These are phyloP conservation scores for Nakazawaea siamensis DNA, from an alignment of 805 yeast genomes.

Conservation along the genomic window DNA sequence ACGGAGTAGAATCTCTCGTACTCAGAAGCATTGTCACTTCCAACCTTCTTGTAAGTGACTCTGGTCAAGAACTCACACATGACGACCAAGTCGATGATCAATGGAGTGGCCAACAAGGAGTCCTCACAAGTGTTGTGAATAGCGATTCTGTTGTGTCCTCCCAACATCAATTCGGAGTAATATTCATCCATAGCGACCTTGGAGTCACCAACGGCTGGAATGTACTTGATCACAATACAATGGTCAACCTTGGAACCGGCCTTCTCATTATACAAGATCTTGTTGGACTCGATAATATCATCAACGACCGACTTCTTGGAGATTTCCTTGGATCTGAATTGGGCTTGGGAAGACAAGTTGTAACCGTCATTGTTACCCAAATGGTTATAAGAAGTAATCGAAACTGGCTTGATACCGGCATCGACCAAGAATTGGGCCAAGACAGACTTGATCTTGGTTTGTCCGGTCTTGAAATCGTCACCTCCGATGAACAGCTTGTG, in stretches of 20 bases:
- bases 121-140: constrained; percentile 97
- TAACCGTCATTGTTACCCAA: constrained; percentile 95
- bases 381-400: constrained; percentile 94
- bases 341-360: constrained; percentile 85
- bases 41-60: constrained; percentile 63
- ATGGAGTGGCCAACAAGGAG: constrained; percentile 88
- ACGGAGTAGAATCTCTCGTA: constrained; percentile 75
- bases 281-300: constrained; percentile 85
- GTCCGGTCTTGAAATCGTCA: constrained; percentile 96
- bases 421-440: constrained; percentile 93
- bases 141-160: constrained; percentile 92
- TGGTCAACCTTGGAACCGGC: constrained; percentile 78
- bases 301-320: constrained; percentile 90
- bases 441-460: constrained; percentile 93
- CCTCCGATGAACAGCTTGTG: constrained; percentile 81
- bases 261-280: constrained; percentile 75
- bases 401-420: constrained; percentile 92
- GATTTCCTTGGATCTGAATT: constrained; percentile 92
- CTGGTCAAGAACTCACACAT: constrained; percentile 87
- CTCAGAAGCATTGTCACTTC: constrained; percentile 23
- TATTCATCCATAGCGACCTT: constrained; percentile 99
- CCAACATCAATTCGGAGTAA: constrained; percentile 93
- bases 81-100: constrained; percentile 84
- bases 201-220: constrained; percentile 92
- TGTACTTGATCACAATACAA: constrained; percentile 89